Conservation (phyloP, 345 rosid species). For the Aurinia saxatilis region DNA sequence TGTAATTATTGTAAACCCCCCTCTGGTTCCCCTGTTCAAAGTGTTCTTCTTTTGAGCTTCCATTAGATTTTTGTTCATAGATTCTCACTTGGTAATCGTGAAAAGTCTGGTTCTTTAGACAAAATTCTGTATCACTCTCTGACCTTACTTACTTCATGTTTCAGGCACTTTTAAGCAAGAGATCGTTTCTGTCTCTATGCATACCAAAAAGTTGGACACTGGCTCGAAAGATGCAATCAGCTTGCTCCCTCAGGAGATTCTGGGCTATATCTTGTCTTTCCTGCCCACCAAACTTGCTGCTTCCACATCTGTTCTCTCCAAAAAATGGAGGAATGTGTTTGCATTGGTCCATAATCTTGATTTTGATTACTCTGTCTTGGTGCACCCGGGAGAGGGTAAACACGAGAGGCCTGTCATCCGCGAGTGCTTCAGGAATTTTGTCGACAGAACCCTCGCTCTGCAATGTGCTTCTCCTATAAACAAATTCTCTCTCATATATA, state of each 20-base stretch:
- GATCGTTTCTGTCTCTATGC: neutral
- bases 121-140: no score
- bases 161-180: neutral
- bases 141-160: neutral
- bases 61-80: no score
- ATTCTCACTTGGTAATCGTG: no score
- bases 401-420: neutral
- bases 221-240: slow-evolving; percentile 13
- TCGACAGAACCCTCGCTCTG: no score
- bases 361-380: neutral
- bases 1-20: no score
- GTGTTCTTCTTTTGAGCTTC: no score
- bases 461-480: no score
- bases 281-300: neutral
- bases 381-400: neutral
- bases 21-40: no score
- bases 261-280: neutral
- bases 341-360: neutral
- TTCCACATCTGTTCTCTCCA: neutral
- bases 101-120: no score
- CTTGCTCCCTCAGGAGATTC: neutral
- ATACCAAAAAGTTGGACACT: neutral
- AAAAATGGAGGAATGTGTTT: neutral
- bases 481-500: no score
- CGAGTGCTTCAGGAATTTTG: no score